phyloP scores from a whole-genome alignment of 1,284 basidiomycete genomes.

The Ustilago trichophora region DNA sequence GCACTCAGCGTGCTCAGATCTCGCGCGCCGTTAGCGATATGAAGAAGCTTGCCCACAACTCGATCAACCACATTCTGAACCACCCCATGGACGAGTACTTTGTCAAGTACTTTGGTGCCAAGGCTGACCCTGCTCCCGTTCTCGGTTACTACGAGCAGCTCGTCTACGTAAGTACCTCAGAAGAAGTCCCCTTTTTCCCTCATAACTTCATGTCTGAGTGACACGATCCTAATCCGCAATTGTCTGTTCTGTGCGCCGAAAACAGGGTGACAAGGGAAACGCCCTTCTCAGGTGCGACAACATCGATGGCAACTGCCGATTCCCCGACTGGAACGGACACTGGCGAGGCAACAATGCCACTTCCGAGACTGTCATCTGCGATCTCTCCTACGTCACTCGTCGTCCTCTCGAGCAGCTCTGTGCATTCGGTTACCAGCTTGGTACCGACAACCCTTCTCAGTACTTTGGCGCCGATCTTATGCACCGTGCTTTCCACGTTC shows the following conservation, averaged over 20 bases:
- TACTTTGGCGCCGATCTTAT: constrained; percentile 68
- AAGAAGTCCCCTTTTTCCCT: no score
- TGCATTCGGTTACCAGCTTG: constrained; percentile 66
- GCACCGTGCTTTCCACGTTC: constrained; percentile 68
- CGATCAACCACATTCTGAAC: constrained; percentile 65
- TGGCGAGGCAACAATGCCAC: constrained; percentile 69
- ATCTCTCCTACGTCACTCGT: constrained; percentile 43
- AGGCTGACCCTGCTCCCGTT: constrained; percentile 52
- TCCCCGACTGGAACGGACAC: constrained; percentile 67
- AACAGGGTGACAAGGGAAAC: constrained; percentile 33
- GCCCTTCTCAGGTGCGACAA: constrained; percentile 67
- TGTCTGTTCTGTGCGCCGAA: background rate
- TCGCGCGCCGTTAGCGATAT: constrained; percentile 65
- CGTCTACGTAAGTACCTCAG: constrained; percentile 30
- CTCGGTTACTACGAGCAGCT: constrained; percentile 65
- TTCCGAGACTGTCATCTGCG: constrained; percentile 67
- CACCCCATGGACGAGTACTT: constrained; percentile 65
- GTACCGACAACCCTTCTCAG: constrained; percentile 35
- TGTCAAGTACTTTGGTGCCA: constrained; percentile 67
- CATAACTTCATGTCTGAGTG: no score
- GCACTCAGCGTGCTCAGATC: constrained; percentile 66
- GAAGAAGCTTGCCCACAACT: constrained; percentile 59
- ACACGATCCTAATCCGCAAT: background rate
- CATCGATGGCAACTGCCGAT: constrained; percentile 66
- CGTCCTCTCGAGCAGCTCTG: constrained; percentile 55